Evolutionary conservation across 2,329 filamentous ascomycete genomes (phyloP), one percentile per base, ranked within the genome.

Genomic region (Xylariaceae sp.): DNA sequence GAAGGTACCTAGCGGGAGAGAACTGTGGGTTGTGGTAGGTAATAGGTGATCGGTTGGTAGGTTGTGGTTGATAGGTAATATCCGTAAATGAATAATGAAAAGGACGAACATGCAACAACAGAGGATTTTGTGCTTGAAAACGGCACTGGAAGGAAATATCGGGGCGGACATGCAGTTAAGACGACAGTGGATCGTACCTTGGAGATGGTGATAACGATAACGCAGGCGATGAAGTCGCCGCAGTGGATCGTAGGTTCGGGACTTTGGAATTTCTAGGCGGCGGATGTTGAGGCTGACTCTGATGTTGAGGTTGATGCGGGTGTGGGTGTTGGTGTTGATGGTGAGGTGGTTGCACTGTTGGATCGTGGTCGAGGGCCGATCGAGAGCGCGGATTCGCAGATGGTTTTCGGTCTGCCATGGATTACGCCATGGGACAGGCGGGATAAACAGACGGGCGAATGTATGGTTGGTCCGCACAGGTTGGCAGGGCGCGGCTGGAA

Each of bases 361-460:
- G 64, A 68, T 79, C 75, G 77, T 78, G 77, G 72, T 80, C 76
- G 73, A 75, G 73, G 77, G 71, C 74, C 74, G 74, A 75, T 76
- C 73, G 72, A 69, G 74, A 73, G 72, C 74, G 75, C 74, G 69
- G 68, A 65, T 72, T 74, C 73, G 72, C 72, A 68, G 63, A 54
- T 62, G 60, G 67, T 68, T 72, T 83, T 82, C 76, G 80, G 78
- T 83, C 80, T 82, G 80, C 80, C 81, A 84, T 84, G 79, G 77
- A 80, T 80, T 83, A 84, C 80, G 80, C 80, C 80, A 84, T 84
- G 72, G 50, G 49, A 37, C 53, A 40, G 57, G 56, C 55, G 54
- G 52, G 54, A 51, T 41, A 8, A 37, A 47, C 29, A 43, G 11
- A 43, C 35, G 44, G 46, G 39, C 43, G 50, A 32, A 8, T 31